These are phyloP conservation scores for Peniophora sp. DNA, from an alignment of 1,284 basidiomycete genomes.

Conservation along the genomic window DNA sequence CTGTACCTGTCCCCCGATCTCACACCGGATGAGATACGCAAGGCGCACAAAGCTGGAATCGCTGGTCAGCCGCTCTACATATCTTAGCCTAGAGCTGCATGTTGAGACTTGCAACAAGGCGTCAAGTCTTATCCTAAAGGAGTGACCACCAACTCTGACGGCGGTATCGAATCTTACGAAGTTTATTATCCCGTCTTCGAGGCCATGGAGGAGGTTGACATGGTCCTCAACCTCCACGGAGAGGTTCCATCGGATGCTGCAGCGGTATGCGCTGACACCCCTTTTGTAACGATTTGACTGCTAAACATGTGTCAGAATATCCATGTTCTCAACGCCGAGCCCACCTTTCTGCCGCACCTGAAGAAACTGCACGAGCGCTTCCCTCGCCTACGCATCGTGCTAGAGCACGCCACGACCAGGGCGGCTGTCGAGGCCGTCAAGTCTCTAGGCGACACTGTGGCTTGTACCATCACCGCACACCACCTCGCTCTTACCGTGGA, in stretches of 20 bases:
- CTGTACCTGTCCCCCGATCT: constrained; percentile 90
- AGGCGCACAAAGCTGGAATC: constrained; percentile 82
- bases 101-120: constrained; percentile 37
- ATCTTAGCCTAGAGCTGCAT: neutral
- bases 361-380: constrained; percentile 78
- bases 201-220: constrained; percentile 88
- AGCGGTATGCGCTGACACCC: constrained; percentile 41
- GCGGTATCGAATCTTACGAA: constrained; percentile 95
- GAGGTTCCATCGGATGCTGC: constrained; percentile 90
- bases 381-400: constrained; percentile 91
- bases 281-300: constrained; percentile 1
- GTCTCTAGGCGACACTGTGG: constrained; percentile 81
- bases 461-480: constrained; percentile 96
- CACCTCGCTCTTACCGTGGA: constrained; percentile 94
- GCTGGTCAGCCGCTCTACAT: constrained; percentile 35
- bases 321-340: constrained; percentile 93
- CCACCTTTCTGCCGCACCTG: constrained; percentile 85
- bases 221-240: constrained; percentile 97
- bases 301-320: constrained; percentile 53
- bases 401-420: constrained; percentile 98
- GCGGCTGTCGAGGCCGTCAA: constrained; percentile 92
- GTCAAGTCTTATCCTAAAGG: constrained; percentile 98
- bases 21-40: constrained; percentile 86
- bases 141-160: constrained; percentile 96
- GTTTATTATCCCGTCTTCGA: constrained; percentile 92